These are phyloP conservation scores for Fraxinus ornus DNA, from an alignment of 305 asterid genomes.

Conservation along the genomic window DNA sequence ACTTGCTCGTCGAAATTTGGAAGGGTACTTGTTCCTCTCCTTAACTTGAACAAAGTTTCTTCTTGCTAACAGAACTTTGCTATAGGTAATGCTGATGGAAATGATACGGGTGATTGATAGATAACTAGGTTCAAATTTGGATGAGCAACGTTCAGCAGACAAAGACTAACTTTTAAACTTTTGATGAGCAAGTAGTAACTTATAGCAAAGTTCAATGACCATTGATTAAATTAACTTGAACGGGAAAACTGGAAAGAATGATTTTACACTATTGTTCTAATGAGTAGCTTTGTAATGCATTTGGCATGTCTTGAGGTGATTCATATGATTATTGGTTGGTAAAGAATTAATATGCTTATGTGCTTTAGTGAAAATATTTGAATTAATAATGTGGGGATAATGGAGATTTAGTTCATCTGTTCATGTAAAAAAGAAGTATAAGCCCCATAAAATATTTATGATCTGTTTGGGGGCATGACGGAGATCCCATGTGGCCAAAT, in stretches of 20 bases:
- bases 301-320: neutral
- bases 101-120: too few relatives aligned
- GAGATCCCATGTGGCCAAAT: neutral
- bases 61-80: too few relatives aligned
- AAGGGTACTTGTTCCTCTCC: too few relatives aligned
- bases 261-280: neutral
- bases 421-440: neutral
- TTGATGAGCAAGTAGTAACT: too few relatives aligned
- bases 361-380: neutral
- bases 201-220: too few relatives aligned
- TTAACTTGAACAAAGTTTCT: too few relatives aligned
- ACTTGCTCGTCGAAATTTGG: too few relatives aligned
- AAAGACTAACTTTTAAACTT: too few relatives aligned
- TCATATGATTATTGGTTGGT: neutral
- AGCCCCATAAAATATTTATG: neutral
- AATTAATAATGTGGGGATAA: neutral
- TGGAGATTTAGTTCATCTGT: neutral
- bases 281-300: neutral
- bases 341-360: neutral
- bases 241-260: neutral
- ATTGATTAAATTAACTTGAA: too few relatives aligned
- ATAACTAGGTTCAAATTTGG: too few relatives aligned
- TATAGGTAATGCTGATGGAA: too few relatives aligned
- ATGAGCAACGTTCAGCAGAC: too few relatives aligned
- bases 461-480: neutral